These are phyloP conservation scores for Macadamia tetraphylla DNA, from an alignment of 164 flowering plant genomes.

Conservation along the genomic window DNA sequence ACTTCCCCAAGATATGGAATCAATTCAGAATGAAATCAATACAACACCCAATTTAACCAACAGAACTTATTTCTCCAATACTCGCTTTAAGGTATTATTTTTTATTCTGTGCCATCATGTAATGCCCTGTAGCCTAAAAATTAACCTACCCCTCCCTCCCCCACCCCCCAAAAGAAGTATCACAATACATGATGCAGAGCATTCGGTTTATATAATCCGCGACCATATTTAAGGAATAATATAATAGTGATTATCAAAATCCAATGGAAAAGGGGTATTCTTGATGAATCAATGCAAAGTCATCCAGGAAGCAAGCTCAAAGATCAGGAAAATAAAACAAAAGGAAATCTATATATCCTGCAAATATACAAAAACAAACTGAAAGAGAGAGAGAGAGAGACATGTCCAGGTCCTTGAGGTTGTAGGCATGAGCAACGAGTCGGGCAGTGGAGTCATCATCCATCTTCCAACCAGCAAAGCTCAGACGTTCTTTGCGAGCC, in stretches of 20 bases:
- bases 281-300: neutral
- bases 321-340: neutral
- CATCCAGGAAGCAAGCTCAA: neutral
- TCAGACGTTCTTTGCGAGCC: conserved; percentile 56
- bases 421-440: conserved; percentile 53
- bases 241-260: neutral
- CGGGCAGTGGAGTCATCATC: conserved; percentile 83
- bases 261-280: neutral
- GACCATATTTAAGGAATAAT: neutral
- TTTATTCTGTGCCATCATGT: neutral
- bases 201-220: neutral
- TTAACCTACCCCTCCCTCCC: too few species aligned
- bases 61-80: neutral
- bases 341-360: neutral
- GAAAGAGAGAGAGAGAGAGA: conserved; percentile 8
- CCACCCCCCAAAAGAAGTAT: neutral
- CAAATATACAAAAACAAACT: neutral
- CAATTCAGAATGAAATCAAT: too few species aligned
- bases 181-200: neutral
- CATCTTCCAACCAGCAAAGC: conserved; percentile 87
- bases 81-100: neutral
- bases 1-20: too few species aligned
- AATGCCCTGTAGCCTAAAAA: too few species aligned
- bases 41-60: too few species aligned
- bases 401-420: conserved; percentile 93